phyloP scores from a whole-genome alignment of 345 rosid species.

The Balakata baccata region DNA sequence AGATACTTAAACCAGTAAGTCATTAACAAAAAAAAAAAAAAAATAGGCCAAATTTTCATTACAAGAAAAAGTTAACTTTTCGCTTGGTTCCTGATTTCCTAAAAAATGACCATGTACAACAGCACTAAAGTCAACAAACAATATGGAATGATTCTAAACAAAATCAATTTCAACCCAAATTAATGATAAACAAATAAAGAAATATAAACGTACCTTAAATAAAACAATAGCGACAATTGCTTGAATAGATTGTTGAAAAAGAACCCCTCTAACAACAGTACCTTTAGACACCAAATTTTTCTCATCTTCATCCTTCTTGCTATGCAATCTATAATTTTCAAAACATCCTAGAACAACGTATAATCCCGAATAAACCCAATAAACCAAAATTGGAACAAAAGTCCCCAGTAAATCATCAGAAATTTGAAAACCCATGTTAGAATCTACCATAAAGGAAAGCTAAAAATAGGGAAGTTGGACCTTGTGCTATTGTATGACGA shows the following conservation, averaged over 20 bases:
- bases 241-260: conserved; percentile 73
- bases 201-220: conserved; percentile 45
- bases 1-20: not conserved
- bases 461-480: not conserved
- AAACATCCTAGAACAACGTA: conserved; percentile 50
- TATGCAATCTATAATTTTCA: conserved; percentile 71
- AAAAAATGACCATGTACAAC: not conserved
- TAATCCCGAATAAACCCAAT: conserved; percentile 82
- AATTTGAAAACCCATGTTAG: conserved; percentile 49
- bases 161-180: not conserved
- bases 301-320: conserved; percentile 67
- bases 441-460: not conserved
- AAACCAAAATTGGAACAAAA: conserved; percentile 65
- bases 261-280: conserved; percentile 74
- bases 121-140: not conserved
- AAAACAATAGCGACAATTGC: conserved; percentile 72
- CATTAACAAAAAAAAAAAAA: too few relatives aligned
- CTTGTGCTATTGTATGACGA: not conserved
- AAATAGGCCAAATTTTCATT: not conserved
- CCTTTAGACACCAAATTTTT: conserved; percentile 74
- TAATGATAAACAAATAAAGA: not conserved
- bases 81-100: not conserved
- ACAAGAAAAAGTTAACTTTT: not conserved
- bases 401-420: conserved; percentile 80
- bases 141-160: not conserved